phyloP scores from a whole-genome alignment of 208 protist genomes.

The Crithidia mellificae region DNA sequence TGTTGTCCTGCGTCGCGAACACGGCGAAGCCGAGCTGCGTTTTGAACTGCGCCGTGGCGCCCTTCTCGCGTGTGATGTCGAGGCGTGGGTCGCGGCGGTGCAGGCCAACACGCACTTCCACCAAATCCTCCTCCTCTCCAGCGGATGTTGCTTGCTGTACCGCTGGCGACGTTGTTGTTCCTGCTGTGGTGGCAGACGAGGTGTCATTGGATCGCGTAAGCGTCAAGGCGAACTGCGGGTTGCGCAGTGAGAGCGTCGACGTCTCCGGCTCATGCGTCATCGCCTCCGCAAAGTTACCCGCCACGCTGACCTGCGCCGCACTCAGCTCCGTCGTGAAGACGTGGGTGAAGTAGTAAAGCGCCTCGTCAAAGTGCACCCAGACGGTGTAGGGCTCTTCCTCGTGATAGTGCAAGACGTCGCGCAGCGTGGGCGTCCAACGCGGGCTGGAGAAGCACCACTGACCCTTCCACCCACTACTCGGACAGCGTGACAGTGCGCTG shows the following conservation, averaged over 20 bases:
- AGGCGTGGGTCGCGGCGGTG: conserved; percentile 78
- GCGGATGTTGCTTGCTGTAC: too few species aligned
- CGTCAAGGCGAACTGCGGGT: conserved; percentile 56
- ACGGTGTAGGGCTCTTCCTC: conserved; percentile 34
- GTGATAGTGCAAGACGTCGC: conserved; percentile 21
- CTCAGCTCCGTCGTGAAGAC: conserved; percentile 61
- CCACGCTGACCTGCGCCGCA: conserved; percentile 19
- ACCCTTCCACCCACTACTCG: conserved; percentile 46
- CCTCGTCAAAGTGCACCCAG: conserved; percentile 85
- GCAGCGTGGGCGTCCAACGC: conserved; percentile 53
- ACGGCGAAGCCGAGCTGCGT: conserved; percentile 63
- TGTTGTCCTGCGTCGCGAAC: conserved; percentile 59
- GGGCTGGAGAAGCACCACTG: conserved; percentile 60
- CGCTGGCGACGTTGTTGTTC: too few species aligned
- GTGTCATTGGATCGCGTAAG: conserved; percentile 14
- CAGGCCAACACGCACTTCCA: conserved; percentile 64
- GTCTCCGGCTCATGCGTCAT: conserved; percentile 21
- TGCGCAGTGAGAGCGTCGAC: conserved; percentile 21
- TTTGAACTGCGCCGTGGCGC: conserved; percentile 52
- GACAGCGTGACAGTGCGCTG: conserved; percentile 14
- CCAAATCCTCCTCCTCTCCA: background rate
- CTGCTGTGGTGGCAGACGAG: background rate
- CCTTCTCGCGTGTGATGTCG: conserved; percentile 51
- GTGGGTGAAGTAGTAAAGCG: conserved; percentile 86
- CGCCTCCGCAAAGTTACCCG: conserved; percentile 37